Conservation (phyloP, 2,329 filamentous ascomycete species). For the Cordyceps farinosa region DNA sequence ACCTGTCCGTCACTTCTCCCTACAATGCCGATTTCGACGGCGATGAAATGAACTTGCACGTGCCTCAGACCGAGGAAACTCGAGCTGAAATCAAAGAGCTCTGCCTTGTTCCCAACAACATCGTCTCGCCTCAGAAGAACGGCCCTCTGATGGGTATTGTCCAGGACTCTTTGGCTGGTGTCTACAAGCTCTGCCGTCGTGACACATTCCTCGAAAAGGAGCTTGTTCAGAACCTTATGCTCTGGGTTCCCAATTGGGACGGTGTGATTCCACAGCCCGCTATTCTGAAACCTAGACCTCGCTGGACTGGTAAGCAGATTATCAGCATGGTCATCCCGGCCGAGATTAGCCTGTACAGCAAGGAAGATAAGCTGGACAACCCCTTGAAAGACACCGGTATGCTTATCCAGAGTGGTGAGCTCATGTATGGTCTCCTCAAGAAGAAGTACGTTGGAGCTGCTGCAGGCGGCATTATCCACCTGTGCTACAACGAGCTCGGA, state of each 20-base stretch:
- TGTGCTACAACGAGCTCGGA: slow-evolving; percentile 93
- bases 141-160: slow-evolving; percentile 99
- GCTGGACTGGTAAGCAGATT: slow-evolving; percentile 98
- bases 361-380: slow-evolving; percentile 56
- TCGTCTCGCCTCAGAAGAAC: slow-evolving; percentile 96
- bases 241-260: slow-evolving; percentile 98
- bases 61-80: slow-evolving; percentile 95
- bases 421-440: slow-evolving; percentile 84
- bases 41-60: slow-evolving; percentile 99
- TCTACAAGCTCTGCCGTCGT: slow-evolving; percentile 93
- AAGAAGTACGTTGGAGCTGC: slow-evolving; percentile 95
- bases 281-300: slow-evolving; percentile 86
- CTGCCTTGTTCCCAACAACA: slow-evolving; percentile 96
- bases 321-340: slow-evolving; percentile 87
- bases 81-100: slow-evolving; percentile 91
- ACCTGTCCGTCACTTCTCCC: slow-evolving; percentile 93
- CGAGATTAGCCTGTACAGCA: slow-evolving; percentile 75
- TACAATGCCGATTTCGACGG: slow-evolving; percentile 99
- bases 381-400: slow-evolving; percentile 74
- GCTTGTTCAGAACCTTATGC: slow-evolving; percentile 91
- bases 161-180: slow-evolving; percentile 92
- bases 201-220: slow-evolving; percentile 89
- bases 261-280: slow-evolving; percentile 88
- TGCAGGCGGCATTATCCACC: slow-evolving; percentile 87
- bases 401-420: slow-evolving; percentile 78